Conservation (phyloP, 108 stramenopile genomes). For the Pinguiococcus pyrenoidosus region DNA sequence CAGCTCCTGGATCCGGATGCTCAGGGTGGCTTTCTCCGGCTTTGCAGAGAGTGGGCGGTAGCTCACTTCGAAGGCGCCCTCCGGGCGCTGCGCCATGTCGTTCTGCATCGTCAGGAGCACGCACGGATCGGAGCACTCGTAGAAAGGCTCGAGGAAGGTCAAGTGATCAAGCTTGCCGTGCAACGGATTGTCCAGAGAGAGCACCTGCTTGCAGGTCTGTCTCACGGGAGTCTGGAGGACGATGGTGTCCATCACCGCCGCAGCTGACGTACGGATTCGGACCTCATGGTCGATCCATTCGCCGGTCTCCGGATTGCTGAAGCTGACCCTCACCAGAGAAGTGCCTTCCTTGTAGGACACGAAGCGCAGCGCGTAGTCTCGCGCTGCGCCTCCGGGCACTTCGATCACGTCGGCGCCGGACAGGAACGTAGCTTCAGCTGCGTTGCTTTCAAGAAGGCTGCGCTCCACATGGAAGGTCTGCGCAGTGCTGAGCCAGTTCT, state of each 20-base stretch:
- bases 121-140: conserved; percentile 16
- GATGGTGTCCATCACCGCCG: conserved; percentile 9
- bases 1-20: conserved; percentile 30
- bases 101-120: conserved; percentile 28
- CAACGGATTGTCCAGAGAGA: too few species aligned
- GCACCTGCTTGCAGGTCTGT: too few species aligned
- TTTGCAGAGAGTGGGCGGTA: conserved; percentile 39
- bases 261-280: too few species aligned
- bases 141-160: conserved; percentile 17
- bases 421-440: conserved; percentile 23
- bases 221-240: too few species aligned
- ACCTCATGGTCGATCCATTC: conserved; percentile 41
- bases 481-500: conserved; percentile 34
- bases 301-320: conserved; percentile 40
- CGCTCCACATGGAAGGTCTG: conserved; percentile 32
- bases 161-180: too few species aligned
- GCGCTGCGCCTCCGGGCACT: conserved; percentile 25
- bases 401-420: conserved; percentile 40
- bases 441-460: neutral
- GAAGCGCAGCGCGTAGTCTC: conserved; percentile 40
- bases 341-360: conserved; percentile 38
- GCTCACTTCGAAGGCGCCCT: conserved; percentile 46
- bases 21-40: conserved; percentile 20
- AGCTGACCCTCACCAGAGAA: conserved; percentile 34
- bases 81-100: conserved; percentile 26